Conservation (phyloP, 106 monocot genomes). For the Agapanthus africanus region DNA sequence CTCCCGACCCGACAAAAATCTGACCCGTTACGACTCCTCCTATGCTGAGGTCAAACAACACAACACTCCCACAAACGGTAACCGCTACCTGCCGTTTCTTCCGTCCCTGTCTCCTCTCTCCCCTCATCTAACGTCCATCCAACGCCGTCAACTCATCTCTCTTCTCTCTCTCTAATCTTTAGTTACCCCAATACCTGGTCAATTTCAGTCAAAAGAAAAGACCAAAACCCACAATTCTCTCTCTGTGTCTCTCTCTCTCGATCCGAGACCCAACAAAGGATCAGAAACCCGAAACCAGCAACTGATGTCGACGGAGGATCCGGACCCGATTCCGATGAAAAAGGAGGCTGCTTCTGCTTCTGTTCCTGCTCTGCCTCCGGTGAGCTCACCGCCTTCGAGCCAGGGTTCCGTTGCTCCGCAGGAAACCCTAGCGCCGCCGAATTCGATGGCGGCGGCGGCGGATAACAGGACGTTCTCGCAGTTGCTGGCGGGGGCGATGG, state of each 20-base stretch:
- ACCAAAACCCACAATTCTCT: neutral
- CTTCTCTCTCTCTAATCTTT: too few relatives aligned
- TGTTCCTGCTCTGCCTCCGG: slow-evolving; percentile 3
- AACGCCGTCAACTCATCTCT: too few relatives aligned
- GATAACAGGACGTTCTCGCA: slow-evolving; percentile 16
- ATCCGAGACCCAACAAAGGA: slow-evolving; percentile 1
- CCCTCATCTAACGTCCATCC: too few relatives aligned
- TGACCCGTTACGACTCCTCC: too few relatives aligned
- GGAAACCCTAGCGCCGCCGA: slow-evolving; percentile 1
- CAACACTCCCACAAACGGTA: too few relatives aligned
- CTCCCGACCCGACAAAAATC: too few relatives aligned
- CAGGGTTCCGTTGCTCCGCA: too few relatives aligned
- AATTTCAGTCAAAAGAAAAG: slow-evolving; percentile 27
- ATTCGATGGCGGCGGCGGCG: neutral
- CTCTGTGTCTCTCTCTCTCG: neutral
- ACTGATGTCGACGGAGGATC: slow-evolving; percentile 4
- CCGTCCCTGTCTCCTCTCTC: too few relatives aligned
- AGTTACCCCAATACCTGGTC: slow-evolving; percentile 19
- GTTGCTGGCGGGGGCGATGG: slow-evolving; percentile 25
- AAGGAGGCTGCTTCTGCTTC: slow-evolving; percentile 5
- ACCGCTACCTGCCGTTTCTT: too few relatives aligned
- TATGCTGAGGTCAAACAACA: too few relatives aligned
- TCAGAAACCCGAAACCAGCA: slow-evolving; percentile 3
- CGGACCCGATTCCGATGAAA: neutral
- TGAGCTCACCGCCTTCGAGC: slow-evolving; percentile 9